These are phyloP conservation scores for Suillus alpinus DNA, from an alignment of 768 basidiomycete species.

Conservation along the genomic window DNA sequence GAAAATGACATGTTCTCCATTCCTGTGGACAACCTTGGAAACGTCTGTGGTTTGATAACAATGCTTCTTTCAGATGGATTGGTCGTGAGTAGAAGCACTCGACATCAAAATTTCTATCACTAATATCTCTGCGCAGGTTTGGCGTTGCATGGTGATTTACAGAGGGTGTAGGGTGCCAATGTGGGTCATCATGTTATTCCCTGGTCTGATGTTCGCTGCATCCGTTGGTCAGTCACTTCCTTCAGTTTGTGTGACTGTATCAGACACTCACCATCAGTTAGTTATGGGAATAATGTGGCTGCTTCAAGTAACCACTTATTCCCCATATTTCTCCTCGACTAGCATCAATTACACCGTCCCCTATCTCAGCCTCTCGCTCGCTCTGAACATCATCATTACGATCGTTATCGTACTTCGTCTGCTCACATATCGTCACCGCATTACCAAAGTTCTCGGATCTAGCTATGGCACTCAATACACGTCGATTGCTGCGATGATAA, in stretches of 20 bases:
- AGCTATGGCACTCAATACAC: conserved; percentile 26
- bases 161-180: neutral
- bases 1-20: conserved; percentile 18
- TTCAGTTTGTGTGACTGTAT: neutral
- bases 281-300: neutral
- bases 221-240: neutral
- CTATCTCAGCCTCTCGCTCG: conserved; percentile 27
- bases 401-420: conserved; percentile 30
- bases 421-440: conserved; percentile 15
- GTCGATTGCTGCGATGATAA: conserved; percentile 31
- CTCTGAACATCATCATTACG: conserved; percentile 32
- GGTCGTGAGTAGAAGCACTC: conserved; percentile 9
- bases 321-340: conserved; percentile 9
- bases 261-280: neutral
- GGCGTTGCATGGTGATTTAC: conserved; percentile 5
- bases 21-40: conserved; percentile 16
- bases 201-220: neutral
- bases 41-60: conserved; percentile 10
- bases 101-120: neutral
- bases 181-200: neutral
- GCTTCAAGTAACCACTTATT: neutral
- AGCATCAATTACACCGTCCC: conserved; percentile 15
- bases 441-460: conserved; percentile 18
- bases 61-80: conserved; percentile 17
- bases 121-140: neutral